A percentile compares a stretch with the other conserved stretches of the same genome.
Evolutionary conservation across 495 filamentous ascomycete species (phyloP).

Genomic region (Daldinia concentrica): DNA sequence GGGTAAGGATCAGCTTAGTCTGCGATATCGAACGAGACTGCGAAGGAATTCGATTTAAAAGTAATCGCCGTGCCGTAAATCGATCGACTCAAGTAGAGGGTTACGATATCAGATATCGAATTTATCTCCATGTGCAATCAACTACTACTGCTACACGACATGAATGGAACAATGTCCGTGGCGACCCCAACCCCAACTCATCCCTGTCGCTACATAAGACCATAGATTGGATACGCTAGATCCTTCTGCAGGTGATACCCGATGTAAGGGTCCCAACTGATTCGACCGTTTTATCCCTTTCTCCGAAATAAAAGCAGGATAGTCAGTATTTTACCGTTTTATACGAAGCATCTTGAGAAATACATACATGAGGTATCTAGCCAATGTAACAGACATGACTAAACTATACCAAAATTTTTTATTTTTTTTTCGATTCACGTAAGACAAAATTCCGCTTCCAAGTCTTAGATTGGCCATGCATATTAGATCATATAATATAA

Average conservation of each 20-base stretch:
- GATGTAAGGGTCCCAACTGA: not conserved
- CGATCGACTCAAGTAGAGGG: not conserved
- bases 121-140: not conserved
- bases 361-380: not conserved
- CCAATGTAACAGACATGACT: not conserved
- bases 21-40: not conserved
- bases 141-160: not conserved
- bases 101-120: not conserved
- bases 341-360: not conserved
- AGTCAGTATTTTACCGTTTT: not conserved
- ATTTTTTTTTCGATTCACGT: not conserved
- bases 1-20: constrained; percentile 1
- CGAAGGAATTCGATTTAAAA: not conserved
- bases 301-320: not conserved
- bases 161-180: not conserved
- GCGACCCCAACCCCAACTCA: not conserved
- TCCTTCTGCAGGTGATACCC: constrained; percentile 8
- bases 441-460: not conserved
- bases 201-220: not conserved
- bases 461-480: not conserved
- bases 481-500: not conserved
- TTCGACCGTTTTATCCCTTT: not conserved
- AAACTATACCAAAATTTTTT: not conserved
- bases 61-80: not conserved
- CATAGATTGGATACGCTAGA: not conserved